A percentile compares a stretch with the other conserved stretches of the same genome.
phyloP scores from a whole-genome alignment of 345 rosid genomes.

The Cardamine occulta region DNA sequence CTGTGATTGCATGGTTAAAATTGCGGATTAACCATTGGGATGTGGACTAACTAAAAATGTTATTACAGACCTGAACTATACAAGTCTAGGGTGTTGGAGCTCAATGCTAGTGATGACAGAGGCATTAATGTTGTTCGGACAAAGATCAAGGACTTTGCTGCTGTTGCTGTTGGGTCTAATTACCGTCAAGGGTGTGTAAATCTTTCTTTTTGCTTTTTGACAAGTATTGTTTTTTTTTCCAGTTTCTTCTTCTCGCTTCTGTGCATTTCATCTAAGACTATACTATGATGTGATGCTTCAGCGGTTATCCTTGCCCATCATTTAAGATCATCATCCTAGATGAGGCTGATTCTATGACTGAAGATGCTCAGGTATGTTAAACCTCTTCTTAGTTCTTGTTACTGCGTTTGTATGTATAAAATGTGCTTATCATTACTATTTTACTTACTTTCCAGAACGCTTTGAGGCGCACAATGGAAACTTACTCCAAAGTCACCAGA shows the following conservation, averaged over 20 bases:
- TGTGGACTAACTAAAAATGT: slow-evolving; percentile 20
- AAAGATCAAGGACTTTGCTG: slow-evolving; percentile 93
- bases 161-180: slow-evolving; percentile 85
- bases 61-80: slow-evolving; percentile 81
- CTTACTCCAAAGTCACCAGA: slow-evolving; percentile 92
- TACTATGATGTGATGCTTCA: slow-evolving; percentile 37
- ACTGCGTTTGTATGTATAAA: not conserved
- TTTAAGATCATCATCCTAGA: slow-evolving; percentile 89
- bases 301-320: slow-evolving; percentile 91
- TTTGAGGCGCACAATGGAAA: slow-evolving; percentile 96
- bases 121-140: slow-evolving; percentile 97
- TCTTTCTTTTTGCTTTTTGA: not conserved
- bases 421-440: not conserved
- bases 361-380: slow-evolving; percentile 92
- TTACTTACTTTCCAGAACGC: slow-evolving; percentile 63
- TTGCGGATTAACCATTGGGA: slow-evolving; percentile 4
- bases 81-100: slow-evolving; percentile 92
- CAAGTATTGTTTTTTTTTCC: not conserved
- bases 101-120: slow-evolving; percentile 98
- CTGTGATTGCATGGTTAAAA: not conserved
- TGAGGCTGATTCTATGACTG: slow-evolving; percentile 99
- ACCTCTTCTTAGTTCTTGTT: not conserved
- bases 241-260: slow-evolving; percentile 4
- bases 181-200: slow-evolving; percentile 66
- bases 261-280: slow-evolving; percentile 16